Base-by-base conservation (phyloP, 768 basidiomycete genomes). In the Calocera cornea region DNA sequence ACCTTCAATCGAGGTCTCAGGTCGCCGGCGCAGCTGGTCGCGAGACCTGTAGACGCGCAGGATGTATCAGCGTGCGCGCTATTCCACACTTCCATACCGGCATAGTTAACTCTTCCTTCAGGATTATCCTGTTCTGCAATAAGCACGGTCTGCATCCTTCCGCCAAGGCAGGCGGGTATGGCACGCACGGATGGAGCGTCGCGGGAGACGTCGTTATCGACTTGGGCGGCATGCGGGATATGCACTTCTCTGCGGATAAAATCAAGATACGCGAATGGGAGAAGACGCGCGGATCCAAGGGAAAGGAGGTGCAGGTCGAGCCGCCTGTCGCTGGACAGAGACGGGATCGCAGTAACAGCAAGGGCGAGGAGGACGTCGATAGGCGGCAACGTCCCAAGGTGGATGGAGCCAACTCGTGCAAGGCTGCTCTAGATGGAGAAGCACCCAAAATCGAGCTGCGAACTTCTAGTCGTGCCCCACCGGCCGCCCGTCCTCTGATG, bases 121-220 rank as follows among this genome's bases (percentile, higher is more conserved):
- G 90, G 72, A 80, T 85, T 67, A 76, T 95, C 67, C 71, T 82
- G 14, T 93, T 95, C 76, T 94, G 92, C 73, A 77, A 74, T n/a
- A 83, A 84, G 66, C 81, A 92, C 72, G 77, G 77, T 0, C 78
- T 95, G 1, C 85, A 87, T 11, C 83, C 88, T 3, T 92, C 90
- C 10, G 83, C 93, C 72, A 93, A 92, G 74, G 89, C 90, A 1
- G 94, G 94, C 29, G 94, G 94, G 0, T 94, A 89, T 73, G 94
- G 92, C 5, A 94, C 90, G 0, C 90, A 87, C 11, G 93, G 92
- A 1, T 92, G 92, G 89, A 85, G 90, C 60, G 84, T 95, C 66
- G 86, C 86, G 17, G 94, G 94, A 40, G 88, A 95, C 72, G 80
- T 95, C 67, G 86, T 95, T 73, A 76, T 95, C 71, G 94, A 95